Evolutionary conservation across 2,329 filamentous ascomycete genomes (phyloP).

Genomic region (Lasiodiplodia theobromae): DNA sequence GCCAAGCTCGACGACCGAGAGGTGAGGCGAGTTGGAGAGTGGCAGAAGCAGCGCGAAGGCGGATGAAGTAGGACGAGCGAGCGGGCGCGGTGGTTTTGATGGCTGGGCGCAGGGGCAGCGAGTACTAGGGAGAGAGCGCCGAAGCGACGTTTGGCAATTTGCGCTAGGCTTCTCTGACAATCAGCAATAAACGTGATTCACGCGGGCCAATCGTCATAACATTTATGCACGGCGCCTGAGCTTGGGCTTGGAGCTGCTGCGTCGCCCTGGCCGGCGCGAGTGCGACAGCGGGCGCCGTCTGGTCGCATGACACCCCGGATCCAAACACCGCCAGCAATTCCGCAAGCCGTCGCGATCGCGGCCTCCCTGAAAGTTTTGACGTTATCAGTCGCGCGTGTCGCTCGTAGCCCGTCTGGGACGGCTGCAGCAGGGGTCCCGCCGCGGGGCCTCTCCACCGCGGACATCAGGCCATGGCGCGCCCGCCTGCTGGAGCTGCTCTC

Average conservation of each 20-base stretch:
- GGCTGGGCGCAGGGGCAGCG: slow-evolving; percentile 20
- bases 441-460: slow-evolving; percentile 3
- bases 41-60: slow-evolving; percentile 7
- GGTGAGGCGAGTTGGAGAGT: slow-evolving; percentile 13
- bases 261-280: slow-evolving; percentile 9
- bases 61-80: slow-evolving; percentile 26
- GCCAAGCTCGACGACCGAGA: slow-evolving; percentile 23
- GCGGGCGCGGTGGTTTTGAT: slow-evolving; percentile 1
- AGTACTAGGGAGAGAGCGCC: slow-evolving; percentile 19
- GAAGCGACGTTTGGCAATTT: slow-evolving; percentile 29
- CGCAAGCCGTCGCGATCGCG: slow-evolving; percentile 15
- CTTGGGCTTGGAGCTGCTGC: slow-evolving; percentile 16
- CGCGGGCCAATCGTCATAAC: slow-evolving; percentile 28
- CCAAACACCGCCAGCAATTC: slow-evolving; percentile 18
- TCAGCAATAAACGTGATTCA: slow-evolving; percentile 29
- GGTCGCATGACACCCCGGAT: slow-evolving; percentile 20
- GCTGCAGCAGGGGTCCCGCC: slow-evolving; percentile 11
- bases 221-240: slow-evolving; percentile 24
- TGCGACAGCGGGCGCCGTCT: slow-evolving; percentile 9
- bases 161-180: slow-evolving; percentile 27
- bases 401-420: slow-evolving; percentile 15
- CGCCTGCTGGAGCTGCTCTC: neutral
- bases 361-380: slow-evolving; percentile 26
- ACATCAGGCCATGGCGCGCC: slow-evolving; percentile 19
- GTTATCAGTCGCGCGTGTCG: slow-evolving; percentile 26